These are phyloP conservation scores for Chaetomium tenue DNA, from an alignment of 495 filamentous ascomycete genomes.

Conservation along the genomic window DNA sequence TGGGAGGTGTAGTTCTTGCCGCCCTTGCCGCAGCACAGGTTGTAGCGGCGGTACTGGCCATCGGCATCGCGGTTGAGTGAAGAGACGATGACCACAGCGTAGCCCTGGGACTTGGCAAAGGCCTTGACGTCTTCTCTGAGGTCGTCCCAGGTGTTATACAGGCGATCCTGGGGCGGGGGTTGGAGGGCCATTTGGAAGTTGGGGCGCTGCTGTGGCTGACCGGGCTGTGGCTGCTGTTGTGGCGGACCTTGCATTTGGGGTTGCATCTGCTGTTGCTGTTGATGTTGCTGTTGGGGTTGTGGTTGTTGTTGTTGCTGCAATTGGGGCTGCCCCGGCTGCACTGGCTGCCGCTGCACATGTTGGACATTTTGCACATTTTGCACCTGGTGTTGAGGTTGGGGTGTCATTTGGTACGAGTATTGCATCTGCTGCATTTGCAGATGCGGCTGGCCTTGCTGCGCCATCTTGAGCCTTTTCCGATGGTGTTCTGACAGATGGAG, in stretches of 20 bases:
- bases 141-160: conserved; percentile 34
- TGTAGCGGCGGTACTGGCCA: conserved; percentile 39
- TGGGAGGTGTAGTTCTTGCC: conserved; percentile 37
- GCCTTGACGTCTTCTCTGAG: conserved; percentile 31
- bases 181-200: conserved; percentile 39
- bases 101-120: conserved; percentile 38
- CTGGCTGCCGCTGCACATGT: conserved; percentile 2
- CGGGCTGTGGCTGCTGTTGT: conserved; percentile 16
- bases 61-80: conserved; percentile 37
- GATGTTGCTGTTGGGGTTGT: conserved; percentile 5
- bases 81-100: conserved; percentile 36
- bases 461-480: background rate
- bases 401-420: background rate
- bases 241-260: conserved; percentile 1
- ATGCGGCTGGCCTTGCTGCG: conserved; percentile 4
- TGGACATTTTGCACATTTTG: background rate
- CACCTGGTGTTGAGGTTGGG: background rate
- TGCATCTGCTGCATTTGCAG: conserved; percentile 3
- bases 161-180: conserved; percentile 37
- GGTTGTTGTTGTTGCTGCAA: conserved; percentile 8
- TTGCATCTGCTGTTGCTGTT: conserved; percentile 23
- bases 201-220: conserved; percentile 22
- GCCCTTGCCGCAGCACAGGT: conserved; percentile 40
- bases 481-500: background rate
- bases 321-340: conserved; percentile 3